phyloP scores from a whole-genome alignment of 352 stramenopile genomes.

The Pythium coloratum region DNA sequence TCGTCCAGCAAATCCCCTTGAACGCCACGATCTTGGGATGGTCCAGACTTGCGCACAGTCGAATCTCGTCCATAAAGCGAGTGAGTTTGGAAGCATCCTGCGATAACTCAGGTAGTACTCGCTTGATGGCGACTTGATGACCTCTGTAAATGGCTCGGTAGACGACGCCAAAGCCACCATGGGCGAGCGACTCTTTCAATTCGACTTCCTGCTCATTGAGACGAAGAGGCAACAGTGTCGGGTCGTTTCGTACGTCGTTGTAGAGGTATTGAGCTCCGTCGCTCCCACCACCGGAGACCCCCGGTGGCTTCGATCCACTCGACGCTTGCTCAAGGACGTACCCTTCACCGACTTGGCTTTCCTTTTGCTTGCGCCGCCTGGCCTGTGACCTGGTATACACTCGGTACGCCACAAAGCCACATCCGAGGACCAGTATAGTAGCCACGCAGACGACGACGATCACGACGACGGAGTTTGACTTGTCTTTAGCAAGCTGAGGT shows the following conservation, averaged over 20 bases:
- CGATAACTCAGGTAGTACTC: constrained; percentile 18
- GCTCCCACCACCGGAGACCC: not conserved
- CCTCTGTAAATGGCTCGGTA: constrained; percentile 6
- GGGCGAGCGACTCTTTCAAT: not conserved
- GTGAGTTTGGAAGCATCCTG: constrained; percentile 12
- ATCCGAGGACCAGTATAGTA: too few species aligned
- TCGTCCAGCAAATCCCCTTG: constrained; percentile 32
- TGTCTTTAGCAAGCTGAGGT: too few species aligned
- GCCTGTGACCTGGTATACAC: too few species aligned
- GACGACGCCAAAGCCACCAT: constrained; percentile 2
- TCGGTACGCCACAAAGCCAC: too few species aligned
- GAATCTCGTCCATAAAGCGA: constrained; percentile 38
- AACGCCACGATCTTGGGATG: constrained; percentile 37
- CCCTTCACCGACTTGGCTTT: too few species aligned
- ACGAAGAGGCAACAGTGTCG: not conserved
- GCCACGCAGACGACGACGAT: too few species aligned
- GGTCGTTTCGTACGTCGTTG: constrained; percentile 5
- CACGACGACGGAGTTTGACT: too few species aligned
- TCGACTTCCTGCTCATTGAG: not conserved
- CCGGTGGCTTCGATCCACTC: not conserved
- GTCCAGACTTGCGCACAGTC: constrained; percentile 28
- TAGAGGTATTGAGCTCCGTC: not conserved
- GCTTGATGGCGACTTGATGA: constrained; percentile 15
- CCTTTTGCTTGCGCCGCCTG: too few species aligned
- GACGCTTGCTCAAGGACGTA: too few species aligned